A percentile compares a stretch with the other conserved stretches of the same genome.
Evolutionary conservation across 2,329 filamentous ascomycete genomes (phyloP).

Genomic region (Aspergillus sp.): DNA sequence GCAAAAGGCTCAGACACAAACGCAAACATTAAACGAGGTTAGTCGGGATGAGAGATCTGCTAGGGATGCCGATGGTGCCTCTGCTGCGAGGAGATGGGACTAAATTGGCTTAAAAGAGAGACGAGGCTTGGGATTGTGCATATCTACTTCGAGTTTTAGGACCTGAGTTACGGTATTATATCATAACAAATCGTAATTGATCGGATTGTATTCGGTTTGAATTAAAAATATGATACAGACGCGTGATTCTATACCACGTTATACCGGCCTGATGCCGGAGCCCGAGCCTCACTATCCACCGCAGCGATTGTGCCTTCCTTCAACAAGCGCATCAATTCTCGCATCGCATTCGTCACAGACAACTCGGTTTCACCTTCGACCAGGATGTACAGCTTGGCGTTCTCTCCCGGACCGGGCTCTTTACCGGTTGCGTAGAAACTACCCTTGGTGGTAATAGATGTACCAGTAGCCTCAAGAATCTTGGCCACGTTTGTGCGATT

Average conservation of each 20-base stretch:
- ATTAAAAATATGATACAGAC: conserved; percentile 15
- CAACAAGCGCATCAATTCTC: conserved; percentile 81
- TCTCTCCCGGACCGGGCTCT: conserved; percentile 69
- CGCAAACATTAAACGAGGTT: conserved; percentile 65
- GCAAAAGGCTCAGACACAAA: conserved; percentile 72
- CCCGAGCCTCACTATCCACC: conserved; percentile 79
- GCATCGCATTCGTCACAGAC: conserved; percentile 85
- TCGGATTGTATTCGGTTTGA: neutral
- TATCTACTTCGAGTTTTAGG: neutral
- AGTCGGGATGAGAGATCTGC: conserved; percentile 65
- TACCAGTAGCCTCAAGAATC: conserved; percentile 91
- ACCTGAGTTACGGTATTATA: neutral
- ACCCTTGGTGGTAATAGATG: conserved; percentile 96
- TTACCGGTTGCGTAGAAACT: conserved; percentile 84
- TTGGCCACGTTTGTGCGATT: conserved; percentile 98
- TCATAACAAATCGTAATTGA: neutral
- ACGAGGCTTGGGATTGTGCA: neutral
- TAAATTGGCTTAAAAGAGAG: conserved; percentile 31
- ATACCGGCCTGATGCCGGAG: conserved; percentile 78
- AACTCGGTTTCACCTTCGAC: conserved; percentile 97
- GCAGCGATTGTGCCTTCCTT: conserved; percentile 89
- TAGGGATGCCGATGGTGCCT: conserved; percentile 66
- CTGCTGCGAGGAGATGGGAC: conserved; percentile 58
- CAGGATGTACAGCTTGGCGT: conserved; percentile 95
- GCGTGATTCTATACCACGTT: conserved; percentile 65